Evolutionary conservation across 1,284 basidiomycete species (phyloP).

Genomic region (Leccinum ponderosum): DNA sequence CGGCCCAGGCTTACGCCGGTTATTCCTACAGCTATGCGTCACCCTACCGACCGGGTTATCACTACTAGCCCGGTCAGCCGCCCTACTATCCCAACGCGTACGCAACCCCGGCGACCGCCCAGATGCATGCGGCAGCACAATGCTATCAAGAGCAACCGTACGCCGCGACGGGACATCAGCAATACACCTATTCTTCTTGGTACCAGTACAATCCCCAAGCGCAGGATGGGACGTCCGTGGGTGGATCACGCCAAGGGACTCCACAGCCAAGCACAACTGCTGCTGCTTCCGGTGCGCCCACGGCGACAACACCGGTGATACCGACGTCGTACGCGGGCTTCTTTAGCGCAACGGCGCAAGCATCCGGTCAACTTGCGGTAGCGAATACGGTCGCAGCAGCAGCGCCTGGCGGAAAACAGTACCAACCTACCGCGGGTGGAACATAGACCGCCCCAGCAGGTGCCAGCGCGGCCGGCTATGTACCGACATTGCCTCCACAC

Average conservation of each 20-base stretch:
- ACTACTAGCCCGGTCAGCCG: conserved; percentile 35
- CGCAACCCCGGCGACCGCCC: conserved; percentile 21
- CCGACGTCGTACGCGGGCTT: conserved; percentile 42
- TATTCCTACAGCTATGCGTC: conserved; percentile 30
- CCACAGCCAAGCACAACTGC: conserved; percentile 43
- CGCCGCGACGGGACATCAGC: conserved; percentile 29
- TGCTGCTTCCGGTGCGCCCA: conserved; percentile 21
- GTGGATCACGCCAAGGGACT: conserved; percentile 48
- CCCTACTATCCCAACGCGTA: conserved; percentile 33
- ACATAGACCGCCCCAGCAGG: conserved; percentile 24
- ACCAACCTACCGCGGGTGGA: conserved; percentile 27
- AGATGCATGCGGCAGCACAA: conserved; percentile 30
- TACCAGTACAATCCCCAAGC: conserved; percentile 33
- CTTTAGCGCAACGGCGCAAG: conserved; percentile 32
- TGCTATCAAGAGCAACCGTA: conserved; percentile 36
- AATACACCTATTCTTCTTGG: conserved; percentile 36
- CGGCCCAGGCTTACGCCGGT: conserved; percentile 29
- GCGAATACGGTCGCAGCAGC: conserved; percentile 46
- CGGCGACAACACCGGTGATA: conserved; percentile 30
- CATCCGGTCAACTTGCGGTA: conserved; percentile 44
- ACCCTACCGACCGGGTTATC: conserved; percentile 34
- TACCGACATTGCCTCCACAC: too few relatives aligned
- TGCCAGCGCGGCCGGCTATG: background rate
- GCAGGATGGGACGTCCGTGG: conserved; percentile 24
- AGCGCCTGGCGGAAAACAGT: conserved; percentile 31